phyloP scores from a whole-genome alignment of 768 basidiomycete genomes.

The Termitomyces sp. region DNA sequence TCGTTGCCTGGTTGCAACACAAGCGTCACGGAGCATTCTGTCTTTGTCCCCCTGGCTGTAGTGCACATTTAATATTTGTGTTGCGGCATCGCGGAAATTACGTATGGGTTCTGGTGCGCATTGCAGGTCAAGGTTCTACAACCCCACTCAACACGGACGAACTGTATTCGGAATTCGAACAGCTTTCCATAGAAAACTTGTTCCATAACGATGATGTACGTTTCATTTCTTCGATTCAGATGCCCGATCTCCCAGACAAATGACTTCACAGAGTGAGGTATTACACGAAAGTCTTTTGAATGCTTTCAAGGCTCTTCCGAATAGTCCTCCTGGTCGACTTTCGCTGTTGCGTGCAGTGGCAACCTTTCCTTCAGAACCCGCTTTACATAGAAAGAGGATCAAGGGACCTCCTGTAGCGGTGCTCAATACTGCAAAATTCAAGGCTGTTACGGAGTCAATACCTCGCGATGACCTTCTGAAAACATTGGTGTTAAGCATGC shows the following conservation, averaged over 20 bases:
- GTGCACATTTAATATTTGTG: not conserved
- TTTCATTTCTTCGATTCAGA: not conserved
- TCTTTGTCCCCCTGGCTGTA: not conserved
- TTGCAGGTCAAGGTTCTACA: not conserved
- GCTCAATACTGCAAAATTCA: not conserved
- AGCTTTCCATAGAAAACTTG: not conserved
- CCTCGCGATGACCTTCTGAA: not conserved
- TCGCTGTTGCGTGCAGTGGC: not conserved
- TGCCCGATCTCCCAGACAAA: not conserved
- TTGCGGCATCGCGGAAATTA: not conserved
- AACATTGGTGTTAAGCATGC: slow-evolving; percentile 1
- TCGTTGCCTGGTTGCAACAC: not conserved
- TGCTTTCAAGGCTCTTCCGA: slow-evolving; percentile 1
- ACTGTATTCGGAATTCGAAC: not conserved
- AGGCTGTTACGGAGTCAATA: not conserved
- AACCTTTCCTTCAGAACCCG: not conserved
- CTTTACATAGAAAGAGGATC: not conserved
- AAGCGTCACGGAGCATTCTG: not conserved
- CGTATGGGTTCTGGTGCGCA: not conserved
- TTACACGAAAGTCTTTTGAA: not conserved
- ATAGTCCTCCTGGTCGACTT: not conserved
- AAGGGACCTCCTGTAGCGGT: not conserved
- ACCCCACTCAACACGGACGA: not conserved
- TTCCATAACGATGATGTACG: not conserved
- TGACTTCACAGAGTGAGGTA: not conserved